phyloP scores from a whole-genome alignment of 768 basidiomycete genomes.

The Tylopilus sp. region DNA sequence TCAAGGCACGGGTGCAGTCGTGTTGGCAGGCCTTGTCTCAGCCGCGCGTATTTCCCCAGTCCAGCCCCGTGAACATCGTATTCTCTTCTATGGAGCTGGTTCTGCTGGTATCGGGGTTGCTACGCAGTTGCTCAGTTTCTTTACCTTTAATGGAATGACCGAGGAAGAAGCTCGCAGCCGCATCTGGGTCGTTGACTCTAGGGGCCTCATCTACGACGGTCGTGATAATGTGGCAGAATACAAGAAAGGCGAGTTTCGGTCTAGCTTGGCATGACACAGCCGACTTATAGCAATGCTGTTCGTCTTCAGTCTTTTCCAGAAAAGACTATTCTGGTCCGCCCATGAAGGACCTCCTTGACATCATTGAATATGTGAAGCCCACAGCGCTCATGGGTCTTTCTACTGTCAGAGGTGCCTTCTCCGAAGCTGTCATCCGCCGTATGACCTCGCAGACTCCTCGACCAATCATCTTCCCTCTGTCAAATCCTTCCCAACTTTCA shows the following conservation, averaged over 20 bases:
- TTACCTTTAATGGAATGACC: slow-evolving; percentile 73
- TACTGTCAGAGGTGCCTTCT: slow-evolving; percentile 84
- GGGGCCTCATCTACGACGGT: slow-evolving; percentile 76
- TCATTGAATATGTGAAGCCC: slow-evolving; percentile 78
- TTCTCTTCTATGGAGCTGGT: slow-evolving; percentile 92
- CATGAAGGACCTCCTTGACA: slow-evolving; percentile 69
- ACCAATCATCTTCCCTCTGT: slow-evolving; percentile 91
- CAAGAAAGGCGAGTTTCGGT: slow-evolving; percentile 62
- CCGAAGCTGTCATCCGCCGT: slow-evolving; percentile 58
- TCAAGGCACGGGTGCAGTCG: slow-evolving; percentile 88
- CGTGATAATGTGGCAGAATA: slow-evolving; percentile 75
- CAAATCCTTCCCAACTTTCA: slow-evolving; percentile 80
- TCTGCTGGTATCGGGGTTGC: slow-evolving; percentile 92
- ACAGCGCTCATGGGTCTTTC: slow-evolving; percentile 89
- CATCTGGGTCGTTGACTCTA: slow-evolving; percentile 84
- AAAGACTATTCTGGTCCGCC: slow-evolving; percentile 75
- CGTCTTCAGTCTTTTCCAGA: slow-evolving; percentile 70
- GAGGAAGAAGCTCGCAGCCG: slow-evolving; percentile 70
- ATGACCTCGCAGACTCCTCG: slow-evolving; percentile 79
- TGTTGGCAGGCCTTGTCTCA: slow-evolving; percentile 86
- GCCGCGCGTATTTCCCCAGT: slow-evolving; percentile 73
- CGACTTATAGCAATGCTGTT: background rate
- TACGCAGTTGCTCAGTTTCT: slow-evolving; percentile 85
- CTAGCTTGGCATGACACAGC: background rate
- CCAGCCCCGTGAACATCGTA: slow-evolving; percentile 69